phyloP scores from a whole-genome alignment of 306 rosid species.

The Acacia acuminata region DNA sequence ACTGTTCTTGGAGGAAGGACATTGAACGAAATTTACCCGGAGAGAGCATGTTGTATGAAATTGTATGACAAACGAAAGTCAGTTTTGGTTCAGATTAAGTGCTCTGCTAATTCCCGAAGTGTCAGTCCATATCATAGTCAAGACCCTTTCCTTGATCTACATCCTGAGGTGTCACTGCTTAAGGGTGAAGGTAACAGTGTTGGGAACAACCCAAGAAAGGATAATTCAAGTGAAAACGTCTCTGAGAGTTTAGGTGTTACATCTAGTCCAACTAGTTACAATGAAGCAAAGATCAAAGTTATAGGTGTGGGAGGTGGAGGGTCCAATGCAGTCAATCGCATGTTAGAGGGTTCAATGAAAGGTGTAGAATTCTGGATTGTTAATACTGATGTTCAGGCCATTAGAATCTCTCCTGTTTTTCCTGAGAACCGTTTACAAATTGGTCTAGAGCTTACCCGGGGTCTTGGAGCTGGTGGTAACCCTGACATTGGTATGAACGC shows the following conservation, averaged over 20 bases:
- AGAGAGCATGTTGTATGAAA: slow-evolving; percentile 45
- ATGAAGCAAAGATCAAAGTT: slow-evolving; percentile 80
- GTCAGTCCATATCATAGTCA: slow-evolving; percentile 54
- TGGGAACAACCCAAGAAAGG: slow-evolving; percentile 59
- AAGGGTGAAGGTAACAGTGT: slow-evolving; percentile 64
- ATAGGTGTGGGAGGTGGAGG: slow-evolving; percentile 92
- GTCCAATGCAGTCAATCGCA: slow-evolving; percentile 88
- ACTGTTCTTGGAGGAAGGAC: slow-evolving; percentile 49
- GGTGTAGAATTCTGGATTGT: slow-evolving; percentile 92
- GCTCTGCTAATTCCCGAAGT: slow-evolving; percentile 53
- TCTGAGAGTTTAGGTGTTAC: slow-evolving; percentile 52
- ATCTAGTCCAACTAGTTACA: slow-evolving; percentile 42
- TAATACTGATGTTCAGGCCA: slow-evolving; percentile 85
- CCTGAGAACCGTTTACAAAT: slow-evolving; percentile 80
- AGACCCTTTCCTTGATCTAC: slow-evolving; percentile 81
- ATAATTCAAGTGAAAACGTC: slow-evolving; percentile 43
- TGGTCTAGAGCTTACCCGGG: slow-evolving; percentile 85
- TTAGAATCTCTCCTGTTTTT: slow-evolving; percentile 75
- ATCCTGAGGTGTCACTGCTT: slow-evolving; percentile 87
- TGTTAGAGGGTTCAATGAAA: slow-evolving; percentile 85
- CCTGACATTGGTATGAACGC: slow-evolving; percentile 91
- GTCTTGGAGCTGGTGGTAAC: slow-evolving; percentile 93
- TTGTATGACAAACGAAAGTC: slow-evolving; percentile 41
- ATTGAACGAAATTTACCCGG: slow-evolving; percentile 39
- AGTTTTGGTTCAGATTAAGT: slow-evolving; percentile 42